These are phyloP conservation scores for Blepharisma undulans DNA, from an alignment of 169 alveolate species.

Conservation along the genomic window DNA sequence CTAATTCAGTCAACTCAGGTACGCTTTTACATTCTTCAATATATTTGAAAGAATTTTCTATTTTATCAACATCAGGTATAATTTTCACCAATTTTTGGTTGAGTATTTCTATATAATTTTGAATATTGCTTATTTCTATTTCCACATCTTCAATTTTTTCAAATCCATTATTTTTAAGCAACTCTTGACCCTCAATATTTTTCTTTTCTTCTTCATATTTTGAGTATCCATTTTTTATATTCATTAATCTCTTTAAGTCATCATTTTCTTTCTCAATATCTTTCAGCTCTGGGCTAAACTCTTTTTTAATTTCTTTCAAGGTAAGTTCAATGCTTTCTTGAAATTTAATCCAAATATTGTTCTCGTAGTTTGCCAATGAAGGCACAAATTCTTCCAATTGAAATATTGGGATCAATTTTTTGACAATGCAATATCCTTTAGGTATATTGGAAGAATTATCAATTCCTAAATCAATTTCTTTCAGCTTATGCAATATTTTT, in stretches of 20 bases:
- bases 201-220: background rate
- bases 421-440: background rate
- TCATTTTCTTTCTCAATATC: background rate
- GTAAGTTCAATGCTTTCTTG: background rate
- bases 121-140: background rate
- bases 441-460: background rate
- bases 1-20: background rate
- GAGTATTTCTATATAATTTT: background rate
- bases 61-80: background rate
- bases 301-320: background rate
- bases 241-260: background rate
- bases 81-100: background rate
- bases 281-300: background rate
- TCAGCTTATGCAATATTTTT: too few species aligned
- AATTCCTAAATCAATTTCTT: background rate
- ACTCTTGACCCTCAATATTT: too few species aligned
- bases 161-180: background rate
- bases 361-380: background rate
- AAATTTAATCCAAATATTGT: background rate
- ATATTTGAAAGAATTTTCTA: background rate
- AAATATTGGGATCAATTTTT: background rate
- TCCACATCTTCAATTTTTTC: background rate
- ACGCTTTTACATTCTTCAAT: background rate
- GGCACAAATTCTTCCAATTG: background rate
- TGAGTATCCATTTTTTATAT: background rate